Evolutionary conservation across 1,139 yeast species (phyloP).

Genomic region (Yamadazyma dendronema): DNA sequence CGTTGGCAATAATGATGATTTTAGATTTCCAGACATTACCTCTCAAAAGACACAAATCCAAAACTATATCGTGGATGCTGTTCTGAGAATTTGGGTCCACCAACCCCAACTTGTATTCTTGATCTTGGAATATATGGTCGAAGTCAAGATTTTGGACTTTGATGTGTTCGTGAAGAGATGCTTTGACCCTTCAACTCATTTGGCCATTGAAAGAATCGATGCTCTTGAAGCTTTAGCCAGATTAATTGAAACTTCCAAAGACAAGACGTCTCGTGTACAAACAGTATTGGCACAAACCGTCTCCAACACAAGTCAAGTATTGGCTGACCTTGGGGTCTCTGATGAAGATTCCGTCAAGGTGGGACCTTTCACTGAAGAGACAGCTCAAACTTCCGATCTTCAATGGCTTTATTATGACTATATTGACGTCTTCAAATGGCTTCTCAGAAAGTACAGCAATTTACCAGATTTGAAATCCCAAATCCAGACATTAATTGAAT

Average conservation of each 20-base stretch:
- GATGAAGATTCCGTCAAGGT: conserved; percentile 25
- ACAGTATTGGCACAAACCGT: conserved; percentile 37
- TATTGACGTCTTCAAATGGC: conserved; percentile 41
- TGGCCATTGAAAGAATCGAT: conserved; percentile 42
- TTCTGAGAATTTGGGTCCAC: conserved; percentile 73
- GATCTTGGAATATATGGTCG: conserved; percentile 63
- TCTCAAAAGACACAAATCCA: conserved; percentile 30
- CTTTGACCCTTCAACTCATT: conserved; percentile 33
- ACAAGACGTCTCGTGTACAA: conserved; percentile 12
- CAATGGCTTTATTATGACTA: conserved; percentile 48
- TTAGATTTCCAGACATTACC: conserved; percentile 36
- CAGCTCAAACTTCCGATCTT: conserved; percentile 27
- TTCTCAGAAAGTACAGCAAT: conserved; percentile 28
- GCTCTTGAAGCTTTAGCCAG: conserved; percentile 47
- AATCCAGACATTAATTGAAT: conserved; percentile 10
- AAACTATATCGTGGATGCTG: conserved; percentile 57
- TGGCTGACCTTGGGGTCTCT: conserved; percentile 22
- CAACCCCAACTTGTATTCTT: conserved; percentile 81
- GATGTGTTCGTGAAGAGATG: conserved; percentile 42
- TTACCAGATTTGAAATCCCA: background rate
- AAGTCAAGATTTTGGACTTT: conserved; percentile 46
- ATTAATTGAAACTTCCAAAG: conserved; percentile 20
- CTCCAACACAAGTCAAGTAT: conserved; percentile 32
- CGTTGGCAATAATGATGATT: conserved; percentile 24
- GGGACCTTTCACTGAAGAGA: conserved; percentile 26